Evolutionary conservation across 2,329 filamentous ascomycete species (phyloP).

Genomic region (Huntiella moniliformis): DNA sequence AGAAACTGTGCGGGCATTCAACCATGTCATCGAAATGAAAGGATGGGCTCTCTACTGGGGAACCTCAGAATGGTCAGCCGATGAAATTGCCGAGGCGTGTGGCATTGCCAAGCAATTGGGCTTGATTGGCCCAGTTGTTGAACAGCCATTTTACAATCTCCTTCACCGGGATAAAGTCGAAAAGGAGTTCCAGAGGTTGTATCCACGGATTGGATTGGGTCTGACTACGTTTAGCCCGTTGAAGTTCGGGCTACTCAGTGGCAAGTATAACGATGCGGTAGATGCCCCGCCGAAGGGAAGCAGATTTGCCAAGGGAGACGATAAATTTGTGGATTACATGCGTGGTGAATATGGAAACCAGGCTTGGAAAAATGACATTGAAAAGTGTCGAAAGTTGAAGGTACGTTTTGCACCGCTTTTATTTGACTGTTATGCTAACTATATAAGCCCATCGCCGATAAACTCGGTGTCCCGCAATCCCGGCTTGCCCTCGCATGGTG

Average conservation of each 20-base stretch:
- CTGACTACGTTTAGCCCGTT: conserved; percentile 45
- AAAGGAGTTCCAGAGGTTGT: conserved; percentile 41
- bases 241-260: conserved; percentile 37
- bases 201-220: conserved; percentile 37
- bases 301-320: conserved; percentile 37
- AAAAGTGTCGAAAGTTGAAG: conserved; percentile 25
- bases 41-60: conserved; percentile 58
- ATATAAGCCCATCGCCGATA: conserved; percentile 32
- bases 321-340: conserved; percentile 38
- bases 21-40: conserved; percentile 25
- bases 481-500: conserved; percentile 35
- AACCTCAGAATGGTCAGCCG: conserved; percentile 51
- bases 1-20: conserved; percentile 52
- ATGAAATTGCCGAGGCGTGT: conserved; percentile 38
- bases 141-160: conserved; percentile 52
- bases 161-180: conserved; percentile 43
- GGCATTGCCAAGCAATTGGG: conserved; percentile 38
- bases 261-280: conserved; percentile 44
- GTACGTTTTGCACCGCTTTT: not conserved
- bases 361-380: conserved; percentile 33
- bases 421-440: not conserved
- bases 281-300: conserved; percentile 32
- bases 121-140: conserved; percentile 43
- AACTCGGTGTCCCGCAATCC: conserved; percentile 32
- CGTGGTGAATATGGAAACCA: conserved; percentile 29